Evolutionary conservation across 2,329 filamentous ascomycete species (phyloP).

Genomic region (Neoascochyta sp.): DNA sequence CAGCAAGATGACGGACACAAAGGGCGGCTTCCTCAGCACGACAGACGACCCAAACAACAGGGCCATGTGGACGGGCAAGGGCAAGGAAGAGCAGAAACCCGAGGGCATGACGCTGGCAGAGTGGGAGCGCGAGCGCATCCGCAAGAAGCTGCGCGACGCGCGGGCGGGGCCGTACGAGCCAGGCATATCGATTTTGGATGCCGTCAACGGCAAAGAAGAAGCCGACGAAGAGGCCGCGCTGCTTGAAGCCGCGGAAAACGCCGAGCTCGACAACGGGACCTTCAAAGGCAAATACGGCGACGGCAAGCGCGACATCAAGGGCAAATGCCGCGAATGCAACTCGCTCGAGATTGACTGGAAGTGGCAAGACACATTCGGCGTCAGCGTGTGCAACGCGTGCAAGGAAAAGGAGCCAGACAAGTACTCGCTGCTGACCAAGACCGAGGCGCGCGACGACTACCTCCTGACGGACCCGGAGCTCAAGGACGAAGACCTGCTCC

Average conservation of each 20-base stretch:
- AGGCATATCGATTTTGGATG: conserved; percentile 67
- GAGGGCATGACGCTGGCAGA: conserved; percentile 85
- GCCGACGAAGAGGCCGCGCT: conserved; percentile 23
- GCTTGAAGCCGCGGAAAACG: conserved; percentile 43
- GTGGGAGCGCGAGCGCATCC: conserved; percentile 80
- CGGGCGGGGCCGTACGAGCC: conserved; percentile 86
- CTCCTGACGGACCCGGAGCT: conserved; percentile 91
- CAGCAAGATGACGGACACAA: conserved; percentile 95
- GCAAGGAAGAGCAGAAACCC: conserved; percentile 63
- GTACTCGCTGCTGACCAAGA: conserved; percentile 94
- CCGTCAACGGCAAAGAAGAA: conserved; percentile 42
- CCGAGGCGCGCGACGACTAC: conserved; percentile 93
- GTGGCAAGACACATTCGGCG: conserved; percentile 80
- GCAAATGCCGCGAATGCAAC: conserved; percentile 78
- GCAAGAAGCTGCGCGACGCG: conserved; percentile 67
- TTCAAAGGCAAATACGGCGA: conserved; percentile 35
- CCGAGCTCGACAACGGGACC: conserved; percentile 23
- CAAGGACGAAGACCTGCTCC: conserved; percentile 80
- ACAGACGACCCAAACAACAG: conserved; percentile 91
- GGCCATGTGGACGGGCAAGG: conserved; percentile 51
- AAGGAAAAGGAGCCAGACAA: conserved; percentile 89
- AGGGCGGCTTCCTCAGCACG: conserved; percentile 86
- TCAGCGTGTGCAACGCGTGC: conserved; percentile 73
- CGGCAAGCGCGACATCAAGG: conserved; percentile 47
- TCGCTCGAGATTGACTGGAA: conserved; percentile 89